A percentile compares a stretch with the other conserved stretches of the same genome.
phyloP scores from a whole-genome alignment of 2,329 filamentous ascomycete species.

The Ceratocystis alfenasii region DNA sequence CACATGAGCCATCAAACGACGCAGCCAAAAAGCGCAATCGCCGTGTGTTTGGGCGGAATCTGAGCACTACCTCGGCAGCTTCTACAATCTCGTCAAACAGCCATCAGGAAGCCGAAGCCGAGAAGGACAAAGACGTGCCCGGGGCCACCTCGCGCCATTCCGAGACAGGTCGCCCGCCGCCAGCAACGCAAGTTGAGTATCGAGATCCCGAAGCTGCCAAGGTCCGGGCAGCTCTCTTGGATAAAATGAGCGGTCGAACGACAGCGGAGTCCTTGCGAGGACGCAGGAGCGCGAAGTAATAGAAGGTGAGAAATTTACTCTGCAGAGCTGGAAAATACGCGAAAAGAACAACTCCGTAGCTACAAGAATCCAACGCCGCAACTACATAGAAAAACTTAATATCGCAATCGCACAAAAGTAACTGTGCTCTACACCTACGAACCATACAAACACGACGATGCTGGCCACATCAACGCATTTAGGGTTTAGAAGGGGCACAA shows the following conservation, averaged over 20 bases:
- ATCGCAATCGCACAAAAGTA: too few relatives aligned
- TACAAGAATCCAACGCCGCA: too few relatives aligned
- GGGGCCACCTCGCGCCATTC: not conserved
- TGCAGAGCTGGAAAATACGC: too few relatives aligned
- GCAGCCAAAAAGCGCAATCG: slow-evolving; percentile 32
- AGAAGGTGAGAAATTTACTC: not conserved
- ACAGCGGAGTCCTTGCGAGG: not conserved
- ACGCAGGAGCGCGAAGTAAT: not conserved
- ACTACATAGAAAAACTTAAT: too few relatives aligned
- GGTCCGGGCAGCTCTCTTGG: slow-evolving; percentile 36
- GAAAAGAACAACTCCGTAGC: too few relatives aligned
- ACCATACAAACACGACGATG: too few relatives aligned
- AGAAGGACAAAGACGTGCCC: slow-evolving; percentile 23
- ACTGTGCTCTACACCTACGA: too few relatives aligned
- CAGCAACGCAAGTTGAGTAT: slow-evolving; percentile 44
- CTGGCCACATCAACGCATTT: not conserved
- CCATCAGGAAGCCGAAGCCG: slow-evolving; percentile 21
- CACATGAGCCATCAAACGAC: slow-evolving; percentile 21
- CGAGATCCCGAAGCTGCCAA: slow-evolving; percentile 39
- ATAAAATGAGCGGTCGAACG: slow-evolving; percentile 30
- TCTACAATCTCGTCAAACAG: slow-evolving; percentile 17
- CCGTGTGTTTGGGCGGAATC: slow-evolving; percentile 45
- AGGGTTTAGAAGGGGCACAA: not conserved
- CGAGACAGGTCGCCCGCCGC: slow-evolving; percentile 26
- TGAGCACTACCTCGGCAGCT: slow-evolving; percentile 40